Conservation (phyloP, 495 filamentous ascomycete species). For the Penicillium desertorum region DNA sequence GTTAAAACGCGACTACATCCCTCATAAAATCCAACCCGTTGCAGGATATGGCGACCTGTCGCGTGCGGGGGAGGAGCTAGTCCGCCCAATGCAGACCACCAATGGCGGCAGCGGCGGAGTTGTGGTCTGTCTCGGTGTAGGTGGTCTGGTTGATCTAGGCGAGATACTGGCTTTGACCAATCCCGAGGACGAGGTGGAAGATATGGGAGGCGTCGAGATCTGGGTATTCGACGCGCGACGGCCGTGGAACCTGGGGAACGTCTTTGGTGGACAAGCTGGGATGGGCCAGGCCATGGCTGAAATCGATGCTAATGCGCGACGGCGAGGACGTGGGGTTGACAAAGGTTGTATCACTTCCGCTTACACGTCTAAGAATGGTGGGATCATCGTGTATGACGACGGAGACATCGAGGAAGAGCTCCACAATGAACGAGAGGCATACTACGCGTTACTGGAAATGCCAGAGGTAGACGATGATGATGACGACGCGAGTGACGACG, state of each 20-base stretch:
- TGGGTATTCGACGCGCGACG: slow-evolving; percentile 91
- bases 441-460: slow-evolving; percentile 80
- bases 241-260: slow-evolving; percentile 93
- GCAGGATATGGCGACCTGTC: slow-evolving; percentile 88
- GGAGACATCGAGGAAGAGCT: slow-evolving; percentile 95
- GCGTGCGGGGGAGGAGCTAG: slow-evolving; percentile 69
- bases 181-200: slow-evolving; percentile 55
- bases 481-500: slow-evolving; percentile 47
- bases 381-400: slow-evolving; percentile 91
- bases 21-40: slow-evolving; percentile 96
- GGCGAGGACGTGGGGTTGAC: slow-evolving; percentile 51
- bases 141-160: slow-evolving; percentile 83
- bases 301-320: slow-evolving; percentile 50
- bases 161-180: slow-evolving; percentile 64
- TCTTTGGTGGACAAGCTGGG: slow-evolving; percentile 72
- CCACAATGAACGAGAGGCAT: slow-evolving; percentile 70
- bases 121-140: slow-evolving; percentile 89
- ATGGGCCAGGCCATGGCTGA: slow-evolving; percentile 47
- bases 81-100: slow-evolving; percentile 77
- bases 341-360: slow-evolving; percentile 66
- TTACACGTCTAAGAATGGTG: slow-evolving; percentile 75
- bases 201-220: slow-evolving; percentile 76
- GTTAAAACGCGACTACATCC: slow-evolving; percentile 93
- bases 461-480: slow-evolving; percentile 79
- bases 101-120: slow-evolving; percentile 80